A percentile compares a stretch with the other conserved stretches of the same genome.
Conservation (phyloP, 2,329 filamentous ascomycete genomes). For the Trichoderma breve region DNA sequence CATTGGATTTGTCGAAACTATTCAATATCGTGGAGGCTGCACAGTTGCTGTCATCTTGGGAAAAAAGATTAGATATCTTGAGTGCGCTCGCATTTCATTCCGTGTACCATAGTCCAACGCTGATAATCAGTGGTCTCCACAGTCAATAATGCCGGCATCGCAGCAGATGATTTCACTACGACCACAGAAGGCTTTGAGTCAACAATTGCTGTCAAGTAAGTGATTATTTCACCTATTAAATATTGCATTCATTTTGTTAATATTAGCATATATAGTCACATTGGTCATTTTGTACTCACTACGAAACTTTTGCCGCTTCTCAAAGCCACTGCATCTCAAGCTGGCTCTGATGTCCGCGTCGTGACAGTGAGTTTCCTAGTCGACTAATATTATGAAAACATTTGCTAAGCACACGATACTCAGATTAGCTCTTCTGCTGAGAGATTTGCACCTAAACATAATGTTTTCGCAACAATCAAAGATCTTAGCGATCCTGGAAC, state of each 20-base stretch:
- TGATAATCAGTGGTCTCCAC: neutral
- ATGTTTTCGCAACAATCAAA: neutral
- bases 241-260: neutral
- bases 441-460: neutral
- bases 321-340: neutral
- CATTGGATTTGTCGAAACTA: neutral
- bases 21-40: neutral
- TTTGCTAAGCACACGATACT: neutral
- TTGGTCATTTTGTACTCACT: neutral
- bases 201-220: neutral
- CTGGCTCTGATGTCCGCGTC: neutral
- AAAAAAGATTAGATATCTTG: neutral
- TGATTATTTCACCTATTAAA: neutral
- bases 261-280: neutral
- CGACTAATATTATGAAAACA: fast-evolving
- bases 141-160: conserved; percentile 3
- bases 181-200: neutral
- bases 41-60: neutral
- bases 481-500: neutral
- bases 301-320: neutral
- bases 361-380: neutral
- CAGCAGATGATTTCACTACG: neutral
- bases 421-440: neutral
- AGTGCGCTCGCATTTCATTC: neutral
- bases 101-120: too few relatives aligned